Conservation (phyloP, 495 filamentous ascomycete species). For the Letharia columbiana region DNA sequence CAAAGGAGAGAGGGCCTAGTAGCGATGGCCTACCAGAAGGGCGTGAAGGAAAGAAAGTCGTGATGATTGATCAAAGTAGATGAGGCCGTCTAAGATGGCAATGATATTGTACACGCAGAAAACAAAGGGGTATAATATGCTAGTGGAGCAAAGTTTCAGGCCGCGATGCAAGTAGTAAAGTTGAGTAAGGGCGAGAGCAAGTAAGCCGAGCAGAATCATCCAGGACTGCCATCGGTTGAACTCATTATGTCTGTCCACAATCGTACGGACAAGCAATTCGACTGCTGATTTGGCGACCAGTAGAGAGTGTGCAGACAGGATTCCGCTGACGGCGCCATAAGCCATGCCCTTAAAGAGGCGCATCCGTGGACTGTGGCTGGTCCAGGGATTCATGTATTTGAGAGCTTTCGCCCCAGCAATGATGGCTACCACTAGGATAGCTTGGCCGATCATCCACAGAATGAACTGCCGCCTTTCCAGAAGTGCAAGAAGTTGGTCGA, state of each 20-base stretch:
- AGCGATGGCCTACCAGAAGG: slow-evolving; percentile 25
- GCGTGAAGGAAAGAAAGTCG: slow-evolving; percentile 67
- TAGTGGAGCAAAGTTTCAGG: slow-evolving; percentile 88
- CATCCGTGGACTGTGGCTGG: slow-evolving; percentile 50
- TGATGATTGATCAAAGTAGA: slow-evolving; percentile 88
- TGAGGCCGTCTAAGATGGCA: slow-evolving; percentile 91
- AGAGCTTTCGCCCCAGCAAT: slow-evolving; percentile 49
- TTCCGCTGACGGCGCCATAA: slow-evolving; percentile 84
- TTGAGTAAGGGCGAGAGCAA: slow-evolving; percentile 77
- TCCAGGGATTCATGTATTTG: slow-evolving; percentile 45
- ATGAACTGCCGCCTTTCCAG: slow-evolving; percentile 69
- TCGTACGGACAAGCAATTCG: slow-evolving; percentile 88
- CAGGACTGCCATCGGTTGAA: slow-evolving; percentile 97
- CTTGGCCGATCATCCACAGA: slow-evolving; percentile 81
- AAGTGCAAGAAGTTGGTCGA: slow-evolving; percentile 71
- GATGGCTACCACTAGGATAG: slow-evolving; percentile 59
- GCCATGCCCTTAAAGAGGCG: slow-evolving; percentile 80
- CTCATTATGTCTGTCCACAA: slow-evolving; percentile 81
- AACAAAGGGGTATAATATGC: slow-evolving; percentile 91
- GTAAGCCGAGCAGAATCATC: slow-evolving; percentile 78
- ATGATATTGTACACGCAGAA: slow-evolving; percentile 99
- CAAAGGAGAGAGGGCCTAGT: neutral
- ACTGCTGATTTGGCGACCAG: slow-evolving; percentile 95
- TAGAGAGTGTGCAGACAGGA: slow-evolving; percentile 86
- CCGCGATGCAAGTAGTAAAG: slow-evolving; percentile 93